A percentile compares a stretch with the other conserved stretches of the same genome.
These are phyloP conservation scores for Tolypocladium inflatum DNA, from an alignment of 2,329 filamentous ascomycete genomes.

Conservation along the genomic window DNA sequence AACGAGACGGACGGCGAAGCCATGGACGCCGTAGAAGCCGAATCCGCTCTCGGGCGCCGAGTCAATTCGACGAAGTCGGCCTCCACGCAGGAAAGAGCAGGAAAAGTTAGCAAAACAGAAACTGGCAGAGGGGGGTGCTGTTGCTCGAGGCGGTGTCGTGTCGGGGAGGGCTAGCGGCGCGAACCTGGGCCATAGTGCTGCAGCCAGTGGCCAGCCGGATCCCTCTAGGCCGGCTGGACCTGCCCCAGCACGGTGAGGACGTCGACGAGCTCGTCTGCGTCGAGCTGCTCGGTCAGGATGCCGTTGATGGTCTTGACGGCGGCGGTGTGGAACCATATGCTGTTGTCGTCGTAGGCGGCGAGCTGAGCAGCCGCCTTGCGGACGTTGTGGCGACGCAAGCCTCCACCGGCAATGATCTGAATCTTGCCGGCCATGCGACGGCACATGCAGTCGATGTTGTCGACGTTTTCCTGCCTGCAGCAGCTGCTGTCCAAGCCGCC, in stretches of 20 bases:
- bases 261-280: slow-evolving; percentile 13
- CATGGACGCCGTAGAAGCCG: background rate
- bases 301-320: slow-evolving; percentile 9
- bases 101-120: background rate
- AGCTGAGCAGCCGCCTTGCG: slow-evolving; percentile 16
- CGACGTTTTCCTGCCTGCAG: slow-evolving; percentile 22
- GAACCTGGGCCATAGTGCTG: slow-evolving; percentile 7
- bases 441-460: slow-evolving; percentile 26
- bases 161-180: background rate
- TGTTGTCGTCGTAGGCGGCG: slow-evolving; percentile 7
- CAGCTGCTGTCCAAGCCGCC: slow-evolving; percentile 34
- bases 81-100: background rate
- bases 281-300: slow-evolving; percentile 12
- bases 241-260: slow-evolving; percentile 12
- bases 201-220: slow-evolving; percentile 16
- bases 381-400: slow-evolving; percentile 34
- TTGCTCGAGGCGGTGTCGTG: background rate
- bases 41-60: background rate
- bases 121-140: background rate
- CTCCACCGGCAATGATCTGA: slow-evolving; percentile 44
- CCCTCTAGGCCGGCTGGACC: slow-evolving; percentile 15
- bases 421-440: slow-evolving; percentile 16
- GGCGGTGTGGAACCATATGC: slow-evolving; percentile 39
- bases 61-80: background rate
- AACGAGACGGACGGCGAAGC: background rate